Evolutionary conservation across 2,329 filamentous ascomycete species (phyloP).

Genomic region (Lasiodiplodia theobromae): DNA sequence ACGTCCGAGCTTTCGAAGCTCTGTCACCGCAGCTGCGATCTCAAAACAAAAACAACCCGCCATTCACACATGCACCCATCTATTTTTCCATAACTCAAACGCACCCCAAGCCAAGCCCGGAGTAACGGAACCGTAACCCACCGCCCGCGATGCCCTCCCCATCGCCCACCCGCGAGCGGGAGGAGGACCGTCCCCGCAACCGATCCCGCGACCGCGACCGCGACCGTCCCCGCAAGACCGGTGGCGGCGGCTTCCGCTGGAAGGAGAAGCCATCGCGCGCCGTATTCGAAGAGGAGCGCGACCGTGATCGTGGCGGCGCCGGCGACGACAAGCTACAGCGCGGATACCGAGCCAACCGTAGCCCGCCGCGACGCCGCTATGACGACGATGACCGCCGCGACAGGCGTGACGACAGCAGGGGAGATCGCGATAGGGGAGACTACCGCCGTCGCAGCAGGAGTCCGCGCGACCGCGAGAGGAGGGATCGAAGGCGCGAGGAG

Average conservation of each 20-base stretch:
- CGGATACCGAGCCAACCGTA: slow-evolving; percentile 37
- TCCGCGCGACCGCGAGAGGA: slow-evolving; percentile 24
- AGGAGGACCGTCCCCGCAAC: slow-evolving; percentile 28
- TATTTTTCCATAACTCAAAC: not conserved
- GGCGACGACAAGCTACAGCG: slow-evolving; percentile 34
- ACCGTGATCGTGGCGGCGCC: slow-evolving; percentile 27
- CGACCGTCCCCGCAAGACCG: slow-evolving; percentile 40
- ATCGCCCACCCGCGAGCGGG: slow-evolving; percentile 34
- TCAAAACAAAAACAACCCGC: slow-evolving; percentile 4
- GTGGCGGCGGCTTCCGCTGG: slow-evolving; percentile 63
- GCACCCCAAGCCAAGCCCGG: not conserved
- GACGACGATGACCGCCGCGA: slow-evolving; percentile 54
- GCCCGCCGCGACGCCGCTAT: slow-evolving; percentile 52
- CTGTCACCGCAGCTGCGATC: not conserved
- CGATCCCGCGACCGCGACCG: slow-evolving; percentile 38
- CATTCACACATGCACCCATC: not conserved
- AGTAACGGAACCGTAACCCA: not conserved
- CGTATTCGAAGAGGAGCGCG: slow-evolving; percentile 34
- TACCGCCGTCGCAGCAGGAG: slow-evolving; percentile 26
- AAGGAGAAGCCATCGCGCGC: slow-evolving; percentile 57
- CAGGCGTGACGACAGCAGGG: slow-evolving; percentile 49
- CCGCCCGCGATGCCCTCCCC: slow-evolving; percentile 27
- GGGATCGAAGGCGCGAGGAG: slow-evolving; percentile 29
- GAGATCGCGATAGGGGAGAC: slow-evolving; percentile 28
- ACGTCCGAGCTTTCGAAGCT: slow-evolving; percentile 19